Conservation (phyloP, 768 basidiomycete species). For the Tulasnella calospora region DNA sequence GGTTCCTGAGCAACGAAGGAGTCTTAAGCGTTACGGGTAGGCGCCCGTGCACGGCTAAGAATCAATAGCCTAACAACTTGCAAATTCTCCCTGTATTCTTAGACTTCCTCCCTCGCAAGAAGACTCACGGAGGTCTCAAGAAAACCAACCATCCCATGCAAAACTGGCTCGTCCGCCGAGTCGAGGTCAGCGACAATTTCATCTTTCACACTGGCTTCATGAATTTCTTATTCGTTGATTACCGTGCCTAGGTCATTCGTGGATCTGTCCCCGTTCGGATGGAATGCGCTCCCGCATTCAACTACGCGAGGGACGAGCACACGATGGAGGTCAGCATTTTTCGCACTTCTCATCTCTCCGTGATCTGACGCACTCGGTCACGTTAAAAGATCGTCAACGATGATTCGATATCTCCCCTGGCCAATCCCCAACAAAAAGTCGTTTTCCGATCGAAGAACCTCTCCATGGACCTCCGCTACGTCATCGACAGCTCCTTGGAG, state of each 20-base stretch:
- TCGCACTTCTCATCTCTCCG: conserved; percentile 31
- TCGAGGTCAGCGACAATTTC: conserved; percentile 48
- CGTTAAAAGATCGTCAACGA: conserved; percentile 26
- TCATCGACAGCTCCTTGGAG: conserved; percentile 33
- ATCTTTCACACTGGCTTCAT: neutral
- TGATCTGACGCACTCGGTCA: conserved; percentile 35
- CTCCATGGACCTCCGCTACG: conserved; percentile 70
- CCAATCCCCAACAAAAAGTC: conserved; percentile 48
- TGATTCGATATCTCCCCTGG: conserved; percentile 30
- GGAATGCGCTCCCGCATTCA: conserved; percentile 94
- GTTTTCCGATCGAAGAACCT: conserved; percentile 57
- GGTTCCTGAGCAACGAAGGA: conserved; percentile 80
- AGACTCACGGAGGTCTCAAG: conserved; percentile 34
- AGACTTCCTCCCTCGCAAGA: conserved; percentile 76
- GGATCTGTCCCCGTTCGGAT: conserved; percentile 73
- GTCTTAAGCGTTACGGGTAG: conserved; percentile 78
- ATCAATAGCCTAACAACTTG: neutral
- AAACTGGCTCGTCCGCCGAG: conserved; percentile 77
- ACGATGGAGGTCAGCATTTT: conserved; percentile 48
- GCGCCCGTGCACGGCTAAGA: neutral
- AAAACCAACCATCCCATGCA: conserved; percentile 56
- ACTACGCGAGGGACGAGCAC: conserved; percentile 80
- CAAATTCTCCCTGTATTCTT: neutral
- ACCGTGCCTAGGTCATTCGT: conserved; percentile 58
- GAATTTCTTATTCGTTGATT: neutral